These are phyloP conservation scores for Hyaloperonospora brassicae DNA, from an alignment of 352 stramenopile species.

Conservation along the genomic window DNA sequence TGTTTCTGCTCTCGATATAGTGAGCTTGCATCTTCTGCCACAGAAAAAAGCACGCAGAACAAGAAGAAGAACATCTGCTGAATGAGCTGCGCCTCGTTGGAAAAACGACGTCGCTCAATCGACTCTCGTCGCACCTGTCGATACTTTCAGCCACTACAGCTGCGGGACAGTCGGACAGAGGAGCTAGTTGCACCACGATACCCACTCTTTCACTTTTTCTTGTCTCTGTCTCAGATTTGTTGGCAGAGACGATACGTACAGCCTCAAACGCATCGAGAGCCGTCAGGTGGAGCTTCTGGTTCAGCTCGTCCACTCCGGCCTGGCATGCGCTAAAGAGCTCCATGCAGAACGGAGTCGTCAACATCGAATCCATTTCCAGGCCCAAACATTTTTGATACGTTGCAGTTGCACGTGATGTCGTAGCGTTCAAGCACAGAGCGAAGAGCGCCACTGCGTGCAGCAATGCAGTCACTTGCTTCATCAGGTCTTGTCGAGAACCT, in stretches of 20 bases:
- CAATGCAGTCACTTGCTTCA: too few relatives aligned
- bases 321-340: conserved; percentile 42
- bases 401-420: conserved; percentile 8
- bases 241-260: conserved; percentile 62
- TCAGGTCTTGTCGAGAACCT: too few relatives aligned
- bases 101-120: too few relatives aligned
- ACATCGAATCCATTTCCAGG: conserved; percentile 35
- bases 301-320: conserved; percentile 40
- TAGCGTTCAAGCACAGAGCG: conserved; percentile 5
- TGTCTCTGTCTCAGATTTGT: conserved; percentile 28
- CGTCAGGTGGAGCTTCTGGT: conserved; percentile 32
- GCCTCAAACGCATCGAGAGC: conserved; percentile 25
- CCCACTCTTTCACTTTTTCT: too few relatives aligned
- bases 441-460: background rate
- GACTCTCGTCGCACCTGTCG: conserved; percentile 7
- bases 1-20: conserved; percentile 49
- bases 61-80: too few relatives aligned
- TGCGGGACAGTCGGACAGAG: conserved; percentile 29
- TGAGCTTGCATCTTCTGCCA: conserved; percentile 40
- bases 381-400: conserved; percentile 55
- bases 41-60: too few relatives aligned
- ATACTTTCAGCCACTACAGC: conserved; percentile 1
- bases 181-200: conserved; percentile 38
- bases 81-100: too few relatives aligned
- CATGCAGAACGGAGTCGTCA: conserved; percentile 24